phyloP scores from a whole-genome alignment of 2,329 filamentous ascomycete species.

The Sporothrix curviconia region DNA sequence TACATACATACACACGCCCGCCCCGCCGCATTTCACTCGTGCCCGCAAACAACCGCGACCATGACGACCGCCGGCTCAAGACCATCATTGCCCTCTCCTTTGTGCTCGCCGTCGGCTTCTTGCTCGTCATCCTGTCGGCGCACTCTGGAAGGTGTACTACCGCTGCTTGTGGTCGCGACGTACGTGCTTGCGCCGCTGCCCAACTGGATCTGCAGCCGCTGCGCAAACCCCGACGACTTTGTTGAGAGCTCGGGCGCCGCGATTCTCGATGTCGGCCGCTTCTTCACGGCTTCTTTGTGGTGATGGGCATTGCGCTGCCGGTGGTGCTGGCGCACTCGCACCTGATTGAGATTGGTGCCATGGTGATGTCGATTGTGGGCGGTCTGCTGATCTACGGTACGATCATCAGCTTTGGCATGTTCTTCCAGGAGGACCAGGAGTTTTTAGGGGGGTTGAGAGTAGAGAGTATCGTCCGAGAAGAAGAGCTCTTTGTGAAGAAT shows the following conservation, averaged over 20 bases:
- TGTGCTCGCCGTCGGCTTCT: slow-evolving; percentile 96
- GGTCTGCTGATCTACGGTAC: slow-evolving; percentile 95
- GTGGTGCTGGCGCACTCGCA: slow-evolving; percentile 80
- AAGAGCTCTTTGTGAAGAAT: too few relatives aligned
- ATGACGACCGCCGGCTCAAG: slow-evolving; percentile 85
- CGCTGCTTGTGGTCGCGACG: slow-evolving; percentile 89
- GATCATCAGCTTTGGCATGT: slow-evolving; percentile 96
- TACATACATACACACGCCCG: too few relatives aligned
- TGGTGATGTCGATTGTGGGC: slow-evolving; percentile 91
- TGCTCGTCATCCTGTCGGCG: slow-evolving; percentile 96
- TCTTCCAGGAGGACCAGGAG: slow-evolving; percentile 96
- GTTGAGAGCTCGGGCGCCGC: slow-evolving; percentile 77
- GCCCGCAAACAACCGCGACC: slow-evolving; percentile 27
- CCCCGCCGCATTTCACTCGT: too few relatives aligned
- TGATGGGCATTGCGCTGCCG: slow-evolving; percentile 94
- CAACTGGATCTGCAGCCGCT: slow-evolving; percentile 91
- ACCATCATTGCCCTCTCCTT: slow-evolving; percentile 99
- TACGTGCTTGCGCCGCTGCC: slow-evolving; percentile 90
- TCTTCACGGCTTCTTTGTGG: slow-evolving; percentile 88
- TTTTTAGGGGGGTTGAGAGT: slow-evolving; percentile 55
- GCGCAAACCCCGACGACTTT: slow-evolving; percentile 90
- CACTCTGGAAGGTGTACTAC: slow-evolving; percentile 90
- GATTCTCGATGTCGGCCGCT: slow-evolving; percentile 86
- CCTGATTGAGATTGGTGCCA: slow-evolving; percentile 75
- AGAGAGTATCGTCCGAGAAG: too few relatives aligned